Percentiles rank a stretch among this genome's conserved stretches.
These are phyloP conservation scores for Colletotrichum brevisporum DNA, from an alignment of 2,329 filamentous ascomycete species.

Conservation along the genomic window DNA sequence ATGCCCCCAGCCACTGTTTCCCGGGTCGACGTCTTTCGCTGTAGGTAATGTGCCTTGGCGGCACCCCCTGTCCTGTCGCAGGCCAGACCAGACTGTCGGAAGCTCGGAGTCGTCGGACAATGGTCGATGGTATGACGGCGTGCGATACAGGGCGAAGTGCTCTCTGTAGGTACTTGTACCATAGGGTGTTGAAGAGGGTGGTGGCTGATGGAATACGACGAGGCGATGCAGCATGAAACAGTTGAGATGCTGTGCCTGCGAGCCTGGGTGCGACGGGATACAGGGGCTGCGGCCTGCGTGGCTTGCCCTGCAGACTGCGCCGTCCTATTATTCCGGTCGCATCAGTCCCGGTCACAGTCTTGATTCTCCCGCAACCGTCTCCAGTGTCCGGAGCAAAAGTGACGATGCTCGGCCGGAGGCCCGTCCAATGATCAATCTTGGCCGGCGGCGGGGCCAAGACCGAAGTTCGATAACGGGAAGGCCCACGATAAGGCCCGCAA, in stretches of 20 bases:
- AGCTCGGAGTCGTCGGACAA: background rate
- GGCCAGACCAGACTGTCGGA: background rate
- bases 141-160: too few species aligned
- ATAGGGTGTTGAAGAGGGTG: background rate
- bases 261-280: too few species aligned
- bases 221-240: constrained; percentile 9
- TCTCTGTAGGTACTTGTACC: too few species aligned
- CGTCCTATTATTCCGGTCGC: too few species aligned
- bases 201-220: constrained; percentile 2
- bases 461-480: background rate
- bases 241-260: background rate
- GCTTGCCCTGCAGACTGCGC: too few species aligned
- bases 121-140: background rate
- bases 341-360: too few species aligned
- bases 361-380: too few species aligned
- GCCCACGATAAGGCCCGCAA: background rate
- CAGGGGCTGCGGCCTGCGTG: too few species aligned
- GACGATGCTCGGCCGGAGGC: background rate
- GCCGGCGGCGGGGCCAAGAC: background rate
- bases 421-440: background rate
- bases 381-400: background rate
- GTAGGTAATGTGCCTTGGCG: constrained; percentile 5
- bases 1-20: background rate
- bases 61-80: background rate
- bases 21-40: background rate